Evolutionary conservation across 768 basidiomycete genomes (phyloP), one percentile per base, ranked within the genome.

Genomic region (Nevesoporus exiguus): DNA sequence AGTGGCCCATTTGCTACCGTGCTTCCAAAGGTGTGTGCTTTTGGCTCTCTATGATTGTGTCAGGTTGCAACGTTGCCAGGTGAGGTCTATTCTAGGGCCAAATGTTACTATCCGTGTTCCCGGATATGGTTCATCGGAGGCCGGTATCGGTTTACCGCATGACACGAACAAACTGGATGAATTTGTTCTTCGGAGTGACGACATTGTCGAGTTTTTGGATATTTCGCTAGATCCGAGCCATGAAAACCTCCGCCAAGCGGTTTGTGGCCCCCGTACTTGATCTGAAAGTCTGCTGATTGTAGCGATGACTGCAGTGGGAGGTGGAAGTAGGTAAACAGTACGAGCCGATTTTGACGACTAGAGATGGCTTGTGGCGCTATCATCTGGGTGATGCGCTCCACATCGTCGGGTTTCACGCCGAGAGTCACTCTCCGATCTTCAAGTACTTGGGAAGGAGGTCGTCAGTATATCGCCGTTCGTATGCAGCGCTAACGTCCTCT

Each of bases 281-380:
- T 22, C 10, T 10, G 61, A 22, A 22, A 3, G 19, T 8, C 11
- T 24, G 15, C 40, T 41, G 13, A 41, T 24, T 13, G 40, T 3
- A 11, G 40, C 37, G 7, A 22, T 11, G 40, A 11, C 22, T n/a
- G 10, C 7, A 22, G 40, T 41, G 40, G 22, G 22, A 41, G 22
- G 40, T 41, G 14, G 21, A 41, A 41, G 40, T 41, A 22, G 10
- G 40, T 3, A 21, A 41, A 41, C 36, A 33, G 2, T 66, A 66
- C 49, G 64, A 66, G 21, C 37, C 55, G 2, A 36, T 66, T 17
- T 11, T 63, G 40, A 66, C 61, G 10, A 66, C 61, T 11, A 54
- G 43, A 19, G 55, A 59, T 19, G 64, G 64, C 3, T 54, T 66
- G 36, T 66, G 64, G 64, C 59, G 61, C 19, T 63, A 66, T 27